Percentiles rank a stretch among this genome's conserved stretches.
Conservation (phyloP, 1,284 basidiomycete genomes). For the Ustilago esculenta region DNA sequence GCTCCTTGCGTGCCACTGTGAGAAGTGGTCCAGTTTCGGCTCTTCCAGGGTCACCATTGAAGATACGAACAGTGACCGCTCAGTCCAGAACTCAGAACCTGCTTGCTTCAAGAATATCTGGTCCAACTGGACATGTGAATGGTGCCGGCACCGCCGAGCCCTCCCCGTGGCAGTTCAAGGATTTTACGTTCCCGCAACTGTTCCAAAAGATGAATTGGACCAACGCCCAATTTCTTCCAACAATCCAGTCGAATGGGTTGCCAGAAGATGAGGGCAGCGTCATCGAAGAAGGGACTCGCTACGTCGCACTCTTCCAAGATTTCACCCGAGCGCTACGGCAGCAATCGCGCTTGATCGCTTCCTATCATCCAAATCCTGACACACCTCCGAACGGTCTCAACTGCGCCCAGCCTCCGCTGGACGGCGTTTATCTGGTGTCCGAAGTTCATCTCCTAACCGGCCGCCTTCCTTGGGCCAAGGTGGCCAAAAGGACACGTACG, state of each 20-base stretch:
- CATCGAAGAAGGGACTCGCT: slow-evolving; percentile 14
- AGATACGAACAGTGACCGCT: too few species aligned
- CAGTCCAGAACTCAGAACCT: too few species aligned
- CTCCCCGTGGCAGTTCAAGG: slow-evolving; percentile 15
- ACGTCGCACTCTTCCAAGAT: slow-evolving; percentile 8
- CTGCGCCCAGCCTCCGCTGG: background rate
- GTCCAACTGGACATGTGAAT: too few species aligned
- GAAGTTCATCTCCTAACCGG: slow-evolving; percentile 35
- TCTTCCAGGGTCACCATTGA: background rate
- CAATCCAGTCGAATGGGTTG: background rate
- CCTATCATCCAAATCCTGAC: slow-evolving; percentile 16
- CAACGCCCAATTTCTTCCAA: slow-evolving; percentile 1
- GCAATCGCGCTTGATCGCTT: slow-evolving; percentile 14
- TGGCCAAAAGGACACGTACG: slow-evolving; percentile 5
- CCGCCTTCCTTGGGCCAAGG: slow-evolving; percentile 28
- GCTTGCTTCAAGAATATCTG: too few species aligned
- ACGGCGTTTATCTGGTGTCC: slow-evolving; percentile 12
- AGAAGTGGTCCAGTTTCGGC: background rate
- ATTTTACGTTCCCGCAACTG: slow-evolving; percentile 21
- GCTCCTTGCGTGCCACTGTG: slow-evolving; percentile 8
- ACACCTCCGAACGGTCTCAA: background rate
- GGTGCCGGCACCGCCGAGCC: background rate
- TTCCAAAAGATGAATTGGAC: slow-evolving; percentile 12
- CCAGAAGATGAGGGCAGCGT: background rate
- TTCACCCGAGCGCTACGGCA: slow-evolving; percentile 13